phyloP scores from a whole-genome alignment of 495 filamentous ascomycete species.

The Penicillium pancosmium region DNA sequence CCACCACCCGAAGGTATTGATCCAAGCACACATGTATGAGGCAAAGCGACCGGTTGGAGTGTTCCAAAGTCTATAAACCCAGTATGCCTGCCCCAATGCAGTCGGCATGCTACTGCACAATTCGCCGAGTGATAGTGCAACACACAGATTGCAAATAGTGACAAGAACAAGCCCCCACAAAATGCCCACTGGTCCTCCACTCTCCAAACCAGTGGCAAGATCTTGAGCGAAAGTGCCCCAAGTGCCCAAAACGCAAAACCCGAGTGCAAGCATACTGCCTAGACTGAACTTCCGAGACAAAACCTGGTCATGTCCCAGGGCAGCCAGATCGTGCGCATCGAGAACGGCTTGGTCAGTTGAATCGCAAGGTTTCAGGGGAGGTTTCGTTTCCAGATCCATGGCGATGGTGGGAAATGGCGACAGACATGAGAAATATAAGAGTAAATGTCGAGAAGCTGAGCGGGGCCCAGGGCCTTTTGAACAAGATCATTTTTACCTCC shows the following conservation, averaged over 20 bases:
- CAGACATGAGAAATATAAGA: background rate
- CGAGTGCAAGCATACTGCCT: conserved; percentile 47
- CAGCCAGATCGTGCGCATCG: conserved; percentile 54
- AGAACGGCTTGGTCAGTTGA: conserved; percentile 39
- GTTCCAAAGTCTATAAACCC: conserved; percentile 44
- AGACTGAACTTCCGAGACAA: conserved; percentile 50
- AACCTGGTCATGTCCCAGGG: conserved; percentile 51
- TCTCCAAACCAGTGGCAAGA: conserved; percentile 44
- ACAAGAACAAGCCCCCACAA: conserved; percentile 51
- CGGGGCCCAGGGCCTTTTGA: background rate
- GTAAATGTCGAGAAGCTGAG: background rate
- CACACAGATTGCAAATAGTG: conserved; percentile 45
- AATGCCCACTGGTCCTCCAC: conserved; percentile 48
- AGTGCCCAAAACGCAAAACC: conserved; percentile 50
- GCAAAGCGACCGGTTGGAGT: conserved; percentile 37
- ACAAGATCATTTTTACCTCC: background rate
- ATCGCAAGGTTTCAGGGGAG: conserved; percentile 23
- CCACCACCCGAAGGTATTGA: conserved; percentile 54
- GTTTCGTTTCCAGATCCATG: background rate
- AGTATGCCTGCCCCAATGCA: conserved; percentile 48
- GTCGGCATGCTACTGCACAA: conserved; percentile 51
- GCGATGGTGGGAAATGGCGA: background rate
- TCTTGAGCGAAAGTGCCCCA: conserved; percentile 51
- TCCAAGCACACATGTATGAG: conserved; percentile 53
- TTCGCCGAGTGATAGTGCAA: conserved; percentile 48